Base-by-base conservation (phyloP, 2,329 filamentous ascomycete genomes). In the Chrysosporium queenslandicum region DNA sequence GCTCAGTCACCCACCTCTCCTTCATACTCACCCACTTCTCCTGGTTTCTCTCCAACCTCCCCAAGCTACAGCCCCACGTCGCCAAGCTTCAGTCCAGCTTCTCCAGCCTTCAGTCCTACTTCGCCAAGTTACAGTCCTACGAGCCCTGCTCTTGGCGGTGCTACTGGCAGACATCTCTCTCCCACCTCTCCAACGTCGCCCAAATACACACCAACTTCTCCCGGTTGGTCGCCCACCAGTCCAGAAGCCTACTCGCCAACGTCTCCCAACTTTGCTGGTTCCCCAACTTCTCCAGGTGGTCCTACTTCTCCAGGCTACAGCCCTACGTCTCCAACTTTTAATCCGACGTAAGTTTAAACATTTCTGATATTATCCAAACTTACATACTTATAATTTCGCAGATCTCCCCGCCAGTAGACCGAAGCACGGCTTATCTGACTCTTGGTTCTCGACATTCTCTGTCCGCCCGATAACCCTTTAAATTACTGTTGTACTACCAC, bases 1-100 rank as follows among this genome's bases (percentile, higher is more conserved):
- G 78, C 64, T 86, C 54, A 86, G 68, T 90, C 86, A 42, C 82
- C 87, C 39, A 72, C 72, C 1, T 75, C 73, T n/a, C 73, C 73
- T 58, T 74, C 68, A 56, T 74, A 73, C 58, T 77, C 75, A 53
- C 75, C 75, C 4, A 76, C 73, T 1, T 81, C 77, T 14, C 78
- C 79, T 32, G 75, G 74, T 23, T 73, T 71, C 47, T 79, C 76
- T 4, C 77, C 78, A 18, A 80, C 78, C 0, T 81, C 78, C 37
- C 79, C 79, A 7, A 77, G 74, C 55, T 82, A 81, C 66, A 79
- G 75, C 53, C 77, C 79, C 11, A 79, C 79, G 2, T 80, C 77
- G 21, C 79, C 79, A 25, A 76, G 72, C 37, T 77, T 75, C 64
- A 75, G 72, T 45, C 74, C 74, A 29, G 72, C 74, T 20, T 75